Conservation (phyloP, 225 moss, liverwort and hornwort species). For the Polytrichum formosum region DNA sequence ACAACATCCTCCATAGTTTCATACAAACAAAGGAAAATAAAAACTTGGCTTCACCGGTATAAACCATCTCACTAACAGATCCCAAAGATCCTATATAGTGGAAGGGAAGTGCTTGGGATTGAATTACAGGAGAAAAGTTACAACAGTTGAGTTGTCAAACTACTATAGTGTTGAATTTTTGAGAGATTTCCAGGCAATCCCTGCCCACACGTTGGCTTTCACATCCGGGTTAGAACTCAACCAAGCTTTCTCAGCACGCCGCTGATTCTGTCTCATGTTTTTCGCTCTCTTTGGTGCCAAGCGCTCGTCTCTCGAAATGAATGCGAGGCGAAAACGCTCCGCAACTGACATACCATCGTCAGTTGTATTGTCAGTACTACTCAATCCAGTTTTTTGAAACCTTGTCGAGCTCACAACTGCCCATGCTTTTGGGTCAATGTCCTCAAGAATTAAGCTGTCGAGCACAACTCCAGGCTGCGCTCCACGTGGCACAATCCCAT, state of each 20-base stretch:
- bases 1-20: no score
- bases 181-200: constrained; percentile 59
- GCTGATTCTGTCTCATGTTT: constrained; percentile 88
- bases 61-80: no score
- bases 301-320: constrained; percentile 75
- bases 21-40: no score
- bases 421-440: constrained; percentile 84
- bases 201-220: constrained; percentile 79
- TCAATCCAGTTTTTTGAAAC: constrained; percentile 8
- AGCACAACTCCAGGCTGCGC: constrained; percentile 58
- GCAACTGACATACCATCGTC: constrained; percentile 60
- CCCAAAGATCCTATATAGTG: no score
- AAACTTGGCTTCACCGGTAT: no score
- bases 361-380: neutral
- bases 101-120: no score
- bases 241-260: constrained; percentile 90
- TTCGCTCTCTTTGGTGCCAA: constrained; percentile 98
- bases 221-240: constrained; percentile 77
- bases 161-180: constrained; percentile 37
- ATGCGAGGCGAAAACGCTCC: constrained; percentile 86
- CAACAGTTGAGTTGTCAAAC: neutral
- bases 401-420: constrained; percentile 30
- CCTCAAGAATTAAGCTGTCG: constrained; percentile 67
- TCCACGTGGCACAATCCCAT: constrained; percentile 61
- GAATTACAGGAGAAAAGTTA: no score